Evolutionary conservation across 2,329 filamentous ascomycete species (phyloP).

Genomic region (Neofusicoccum kwambonambiense): DNA sequence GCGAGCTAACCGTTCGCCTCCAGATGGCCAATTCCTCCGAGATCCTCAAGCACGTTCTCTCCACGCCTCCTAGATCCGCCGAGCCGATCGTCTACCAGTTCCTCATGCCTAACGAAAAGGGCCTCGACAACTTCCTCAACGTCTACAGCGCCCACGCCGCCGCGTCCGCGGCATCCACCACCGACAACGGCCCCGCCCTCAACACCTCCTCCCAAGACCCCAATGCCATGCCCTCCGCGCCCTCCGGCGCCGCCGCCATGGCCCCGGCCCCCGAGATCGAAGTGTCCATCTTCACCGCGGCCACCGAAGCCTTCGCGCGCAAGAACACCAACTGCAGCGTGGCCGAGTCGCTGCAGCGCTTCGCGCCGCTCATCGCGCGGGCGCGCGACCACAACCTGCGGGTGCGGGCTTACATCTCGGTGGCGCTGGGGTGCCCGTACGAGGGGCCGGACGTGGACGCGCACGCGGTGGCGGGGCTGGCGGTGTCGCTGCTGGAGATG

Average conservation of each 20-base stretch:
- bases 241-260: conserved; percentile 33
- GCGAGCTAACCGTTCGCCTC: conserved; percentile 21
- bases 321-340: conserved; percentile 83
- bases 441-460: conserved; percentile 57
- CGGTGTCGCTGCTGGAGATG: conserved; percentile 70
- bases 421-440: conserved; percentile 71
- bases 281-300: conserved; percentile 77
- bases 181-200: conserved; percentile 38
- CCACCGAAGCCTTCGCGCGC: conserved; percentile 76
- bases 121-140: conserved; percentile 62
- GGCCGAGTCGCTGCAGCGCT: conserved; percentile 67
- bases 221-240: conserved; percentile 41
- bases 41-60: conserved; percentile 68
- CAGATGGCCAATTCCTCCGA: conserved; percentile 78
- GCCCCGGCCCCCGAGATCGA: conserved; percentile 59
- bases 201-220: conserved; percentile 45
- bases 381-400: conserved; percentile 65
- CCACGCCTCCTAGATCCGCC: conserved; percentile 54
- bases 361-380: conserved; percentile 66
- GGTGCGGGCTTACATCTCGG: conserved; percentile 77
- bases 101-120: conserved; percentile 74
- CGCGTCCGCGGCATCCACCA: conserved; percentile 41
- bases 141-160: conserved; percentile 49
- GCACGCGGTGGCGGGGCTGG: conserved; percentile 60
- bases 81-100: conserved; percentile 71